phyloP scores from a whole-genome alignment of 2,329 filamentous ascomycete genomes.

The Bipolaris zeicola region DNA sequence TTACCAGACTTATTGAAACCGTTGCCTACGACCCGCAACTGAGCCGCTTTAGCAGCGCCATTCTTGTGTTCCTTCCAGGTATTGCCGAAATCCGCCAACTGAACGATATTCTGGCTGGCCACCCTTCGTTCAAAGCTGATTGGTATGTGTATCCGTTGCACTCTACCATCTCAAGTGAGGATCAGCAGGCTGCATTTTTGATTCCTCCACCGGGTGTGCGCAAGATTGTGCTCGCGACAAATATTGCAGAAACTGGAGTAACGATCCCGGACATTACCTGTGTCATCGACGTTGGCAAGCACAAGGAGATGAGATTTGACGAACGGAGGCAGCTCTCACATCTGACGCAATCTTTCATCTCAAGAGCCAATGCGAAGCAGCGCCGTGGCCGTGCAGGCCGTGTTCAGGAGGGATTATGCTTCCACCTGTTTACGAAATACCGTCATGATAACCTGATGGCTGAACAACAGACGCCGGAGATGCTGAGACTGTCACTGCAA shows the following conservation, averaged over 20 bases:
- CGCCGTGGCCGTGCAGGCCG: conserved; percentile 90
- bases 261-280: conserved; percentile 98
- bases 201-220: conserved; percentile 79
- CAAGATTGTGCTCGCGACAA: conserved; percentile 96
- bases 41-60: conserved; percentile 78
- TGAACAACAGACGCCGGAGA: conserved; percentile 94
- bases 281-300: conserved; percentile 94
- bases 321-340: conserved; percentile 89
- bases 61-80: conserved; percentile 93
- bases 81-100: conserved; percentile 89
- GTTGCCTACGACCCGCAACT: conserved; percentile 73
- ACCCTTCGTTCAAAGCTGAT: conserved; percentile 72
- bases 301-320: conserved; percentile 96
- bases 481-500: conserved; percentile 90
- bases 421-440: conserved; percentile 91
- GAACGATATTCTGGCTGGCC: conserved; percentile 81
- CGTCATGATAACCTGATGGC: conserved; percentile 83
- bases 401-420: conserved; percentile 93
- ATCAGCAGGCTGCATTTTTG: conserved; percentile 91
- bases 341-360: conserved; percentile 93
- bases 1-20: conserved; percentile 76
- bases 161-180: conserved; percentile 92
- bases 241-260: conserved; percentile 98
- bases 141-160: conserved; percentile 93
- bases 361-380: conserved; percentile 93